Evolutionary conservation across 176 grass and related monocot species (phyloP), one percentile per base, ranked within the genome.

Genomic region (Chrysopogon serrulatus): DNA sequence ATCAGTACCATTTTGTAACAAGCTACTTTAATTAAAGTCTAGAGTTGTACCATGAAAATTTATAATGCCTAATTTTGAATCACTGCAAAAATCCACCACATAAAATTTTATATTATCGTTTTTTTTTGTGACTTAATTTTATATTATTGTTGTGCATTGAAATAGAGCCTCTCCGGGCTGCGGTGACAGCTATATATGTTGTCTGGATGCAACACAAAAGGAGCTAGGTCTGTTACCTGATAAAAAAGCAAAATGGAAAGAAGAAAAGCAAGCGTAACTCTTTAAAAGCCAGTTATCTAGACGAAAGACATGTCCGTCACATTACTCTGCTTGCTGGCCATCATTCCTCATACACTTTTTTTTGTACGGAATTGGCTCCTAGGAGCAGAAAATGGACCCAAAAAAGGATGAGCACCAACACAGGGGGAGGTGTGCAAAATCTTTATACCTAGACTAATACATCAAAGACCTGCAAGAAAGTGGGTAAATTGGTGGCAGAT

Each of bases 401-500:
- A 73, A 86, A 63, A 85, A 27, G 8, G 4, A 65, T 48, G 44
- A 54, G 34, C n/a, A 43, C 49, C 26, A 70, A 24, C 5, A 83
- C 57, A 19, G 45, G 1, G 28, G 70, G 44, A 70, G 27, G 51
- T 69, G 51, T 69, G 54, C 19, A 66, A 67, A 65, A 78, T 49
- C 57, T 82, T 79, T 27, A 36, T 74, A 33, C 68, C 37, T 24
- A 48, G 8, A 65, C 64, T 90, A 89, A 72, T 75, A 84, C 89
- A 90, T 84, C 26, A 90, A 60, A 1, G 81, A 87, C 65, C 77
- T 90, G 81, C 91, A 87, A 8, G 84, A 78, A 27, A 90, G 44
- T 5, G 86, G 91, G 66, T 72, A 90, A 10, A 90, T 83, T n/a
- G 91, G 87, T 10, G 84, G 87, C 26, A 92, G 77, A 81, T 92